Percentiles rank a stretch among this genome's conserved stretches.
phyloP scores from a whole-genome alignment of 352 stramenopile genomes.

The Phytophthora fragariaefolia region DNA sequence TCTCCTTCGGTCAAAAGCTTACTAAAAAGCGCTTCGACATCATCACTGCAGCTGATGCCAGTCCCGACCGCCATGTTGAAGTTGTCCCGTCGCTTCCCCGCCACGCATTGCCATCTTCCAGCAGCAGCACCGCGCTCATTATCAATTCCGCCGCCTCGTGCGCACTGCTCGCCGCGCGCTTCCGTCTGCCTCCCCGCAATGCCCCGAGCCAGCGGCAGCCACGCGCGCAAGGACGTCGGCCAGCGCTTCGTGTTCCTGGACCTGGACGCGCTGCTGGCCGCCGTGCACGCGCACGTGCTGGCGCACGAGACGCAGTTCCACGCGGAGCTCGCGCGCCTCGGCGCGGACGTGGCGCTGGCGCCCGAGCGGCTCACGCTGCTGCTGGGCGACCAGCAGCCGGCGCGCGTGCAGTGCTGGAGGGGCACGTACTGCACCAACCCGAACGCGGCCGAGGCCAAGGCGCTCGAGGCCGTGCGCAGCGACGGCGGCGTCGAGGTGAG shows the following conservation, averaged over 20 bases:
- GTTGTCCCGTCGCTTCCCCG: background rate
- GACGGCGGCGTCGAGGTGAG: slow-evolving; percentile 14
- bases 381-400: slow-evolving; percentile 27
- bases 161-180: no score
- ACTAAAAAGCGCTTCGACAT: background rate
- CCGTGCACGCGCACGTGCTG: slow-evolving; percentile 20
- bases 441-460: slow-evolving; percentile 19
- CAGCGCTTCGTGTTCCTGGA: slow-evolving; percentile 39
- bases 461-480: slow-evolving; percentile 15
- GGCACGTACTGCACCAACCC: slow-evolving; percentile 33
- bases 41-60: background rate
- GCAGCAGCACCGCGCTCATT: background rate
- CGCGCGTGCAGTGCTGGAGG: slow-evolving; percentile 28
- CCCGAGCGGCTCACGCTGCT: slow-evolving; percentile 25
- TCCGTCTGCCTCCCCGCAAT: no score
- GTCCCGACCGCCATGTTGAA: background rate
- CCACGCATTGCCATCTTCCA: background rate
- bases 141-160: background rate
- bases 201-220: slow-evolving; percentile 10
- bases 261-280: slow-evolving; percentile 27
- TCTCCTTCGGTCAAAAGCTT: background rate
- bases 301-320: slow-evolving; percentile 25
- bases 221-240: background rate
- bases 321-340: slow-evolving; percentile 20
- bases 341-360: slow-evolving; percentile 23